A percentile compares a stretch with the other conserved stretches of the same genome.
Evolutionary conservation across 2,329 filamentous ascomycete species (phyloP).

Genomic region (Beauveria sp.): DNA sequence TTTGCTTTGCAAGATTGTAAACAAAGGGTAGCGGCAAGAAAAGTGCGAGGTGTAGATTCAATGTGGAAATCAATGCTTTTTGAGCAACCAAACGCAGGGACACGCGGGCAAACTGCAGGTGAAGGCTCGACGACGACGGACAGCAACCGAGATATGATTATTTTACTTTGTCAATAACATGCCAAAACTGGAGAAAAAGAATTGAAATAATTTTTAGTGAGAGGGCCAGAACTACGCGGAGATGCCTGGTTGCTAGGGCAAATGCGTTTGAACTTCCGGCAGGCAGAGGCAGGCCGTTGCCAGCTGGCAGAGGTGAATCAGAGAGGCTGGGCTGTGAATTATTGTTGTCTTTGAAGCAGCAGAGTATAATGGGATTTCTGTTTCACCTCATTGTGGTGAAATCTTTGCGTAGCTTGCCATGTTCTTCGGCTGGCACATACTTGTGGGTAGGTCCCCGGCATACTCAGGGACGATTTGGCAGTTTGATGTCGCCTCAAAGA

Average conservation of each 20-base stretch:
- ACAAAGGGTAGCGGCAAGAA: background rate
- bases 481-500: background rate
- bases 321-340: background rate
- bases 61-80: background rate
- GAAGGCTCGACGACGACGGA: background rate
- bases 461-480: too few species aligned
- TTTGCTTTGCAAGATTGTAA: background rate
- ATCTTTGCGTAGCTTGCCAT: background rate
- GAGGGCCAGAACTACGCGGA: background rate
- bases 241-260: background rate
- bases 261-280: background rate
- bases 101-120: background rate
- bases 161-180: background rate
- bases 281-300: slow-evolving; percentile 1
- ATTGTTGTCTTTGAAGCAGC: background rate
- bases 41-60: background rate
- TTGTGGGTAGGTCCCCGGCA: background rate
- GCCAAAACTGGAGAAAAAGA: background rate
- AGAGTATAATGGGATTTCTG: too few species aligned
- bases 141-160: background rate
- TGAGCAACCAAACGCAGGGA: background rate
- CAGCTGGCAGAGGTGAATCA: slow-evolving; percentile 6
- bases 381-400: background rate
- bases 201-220: background rate
- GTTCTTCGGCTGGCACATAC: background rate